Evolutionary conservation across 2,329 filamentous ascomycete species (phyloP), one percentile per base, ranked within the genome.

Genomic region (Geosmithia flava): DNA sequence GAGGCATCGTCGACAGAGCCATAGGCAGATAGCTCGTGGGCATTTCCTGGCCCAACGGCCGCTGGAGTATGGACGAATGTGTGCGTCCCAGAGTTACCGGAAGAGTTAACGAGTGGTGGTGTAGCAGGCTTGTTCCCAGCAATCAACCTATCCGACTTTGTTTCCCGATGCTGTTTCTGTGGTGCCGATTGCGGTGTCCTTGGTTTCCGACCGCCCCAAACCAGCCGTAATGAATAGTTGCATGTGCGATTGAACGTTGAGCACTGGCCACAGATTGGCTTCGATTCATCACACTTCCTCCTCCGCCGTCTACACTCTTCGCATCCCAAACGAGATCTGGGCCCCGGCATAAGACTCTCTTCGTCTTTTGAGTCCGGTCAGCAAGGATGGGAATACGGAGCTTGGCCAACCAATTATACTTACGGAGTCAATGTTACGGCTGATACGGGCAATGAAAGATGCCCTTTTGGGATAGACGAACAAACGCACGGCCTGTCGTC

Each of bases 231-330:
- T 7, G 55, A 51, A 43, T 60, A 60, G 2, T 49, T 48, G 33
- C 58, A 60, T 3, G 10, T 39, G 4, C 58, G 50, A 3, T 49
- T 53, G 16, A 47, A 53, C 0, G 43, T 48, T 1, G 45, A 27
- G 20, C 58, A 60, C 20, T 51, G 56, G 2, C 56, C 52, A 10
- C 58, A 60, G 3, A 47, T 50, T 2, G 58, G 58, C 19, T 60
- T 60, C 13, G 33, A 20, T 19, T 60, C 58, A 44, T 60, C 58
- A 17, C 58, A 60, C 46, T 60, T 60, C 11, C 58, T 48, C 44
- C 58, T 52, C 19, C 58, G 45, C 40, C 56, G 55, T 50, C 58
- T 49, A 45, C 58, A 60, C 53, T 60, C 58, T 43, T 55, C 57
- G 49, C 58, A 60, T 6, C 58, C 58, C 50, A 54, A 53, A 27